Conservation (phyloP, 148 eudicot genomes). For the Rhododendron ferrugineum region DNA sequence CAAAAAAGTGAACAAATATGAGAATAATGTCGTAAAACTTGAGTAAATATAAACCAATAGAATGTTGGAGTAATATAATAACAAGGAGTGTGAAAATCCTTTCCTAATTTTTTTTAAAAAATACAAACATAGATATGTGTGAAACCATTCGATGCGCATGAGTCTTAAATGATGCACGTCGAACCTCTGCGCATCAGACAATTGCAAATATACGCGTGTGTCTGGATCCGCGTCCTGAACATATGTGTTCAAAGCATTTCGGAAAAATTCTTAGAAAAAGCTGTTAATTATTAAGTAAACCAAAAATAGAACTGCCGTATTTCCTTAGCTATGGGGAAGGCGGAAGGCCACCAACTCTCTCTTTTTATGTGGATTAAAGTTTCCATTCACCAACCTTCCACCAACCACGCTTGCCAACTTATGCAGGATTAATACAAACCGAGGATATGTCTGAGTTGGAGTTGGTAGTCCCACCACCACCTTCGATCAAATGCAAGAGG, state of each 20-base stretch:
- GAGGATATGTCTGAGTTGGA: background rate
- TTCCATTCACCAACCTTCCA: background rate
- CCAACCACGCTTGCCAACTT: background rate
- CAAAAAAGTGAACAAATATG: background rate
- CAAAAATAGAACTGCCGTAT: background rate
- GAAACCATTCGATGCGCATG: background rate
- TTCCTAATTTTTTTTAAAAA: no score
- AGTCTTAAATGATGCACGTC: background rate
- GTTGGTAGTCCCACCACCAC: background rate
- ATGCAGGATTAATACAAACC: background rate
- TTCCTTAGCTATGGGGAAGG: background rate
- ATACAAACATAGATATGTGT: no score
- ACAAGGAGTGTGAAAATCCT: no score
- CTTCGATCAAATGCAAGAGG: background rate
- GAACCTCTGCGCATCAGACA: no score
- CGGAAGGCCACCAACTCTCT: slow-evolving; percentile 2
- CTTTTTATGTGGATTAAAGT: background rate
- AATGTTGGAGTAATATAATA: no score
- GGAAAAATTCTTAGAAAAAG: background rate
- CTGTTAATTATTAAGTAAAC: background rate
- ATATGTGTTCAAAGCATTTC: no score
- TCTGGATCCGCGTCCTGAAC: background rate
- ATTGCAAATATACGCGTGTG: background rate
- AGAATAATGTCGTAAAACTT: background rate
- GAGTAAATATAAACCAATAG: background rate